phyloP scores from a whole-genome alignment of 2,329 filamentous ascomycete species.

The Pestalotiopsis sp. region DNA sequence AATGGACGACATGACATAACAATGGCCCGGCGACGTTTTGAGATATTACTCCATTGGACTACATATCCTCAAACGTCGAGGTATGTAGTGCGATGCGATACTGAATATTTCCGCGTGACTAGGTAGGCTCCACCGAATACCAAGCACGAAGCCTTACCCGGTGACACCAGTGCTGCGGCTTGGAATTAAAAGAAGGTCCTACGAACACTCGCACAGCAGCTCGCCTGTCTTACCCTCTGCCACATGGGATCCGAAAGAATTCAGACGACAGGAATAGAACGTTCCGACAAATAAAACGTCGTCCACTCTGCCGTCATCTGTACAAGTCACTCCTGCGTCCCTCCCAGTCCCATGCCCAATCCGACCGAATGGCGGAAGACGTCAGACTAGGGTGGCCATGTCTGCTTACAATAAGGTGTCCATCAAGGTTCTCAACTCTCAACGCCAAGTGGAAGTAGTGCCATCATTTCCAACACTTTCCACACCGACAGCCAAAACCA shows the following conservation, averaged over 20 bases:
- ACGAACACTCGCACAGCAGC: neutral
- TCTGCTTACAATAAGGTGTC: slow-evolving; percentile 2
- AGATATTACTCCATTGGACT: neutral
- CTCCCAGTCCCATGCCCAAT: neutral
- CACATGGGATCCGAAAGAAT: neutral
- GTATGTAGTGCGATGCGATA: neutral
- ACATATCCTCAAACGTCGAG: neutral
- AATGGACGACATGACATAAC: slow-evolving; percentile 5
- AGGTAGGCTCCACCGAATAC: neutral
- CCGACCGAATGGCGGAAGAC: neutral
- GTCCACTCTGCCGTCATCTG: neutral
- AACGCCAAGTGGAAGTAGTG: neutral
- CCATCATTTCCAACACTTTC: neutral
- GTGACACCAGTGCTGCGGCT: neutral
- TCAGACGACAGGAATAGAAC: neutral
- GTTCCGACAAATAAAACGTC: neutral
- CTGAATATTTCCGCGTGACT: neutral
- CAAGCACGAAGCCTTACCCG: neutral
- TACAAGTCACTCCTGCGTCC: neutral
- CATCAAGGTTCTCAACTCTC: slow-evolving; percentile 14
- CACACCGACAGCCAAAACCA: neutral
- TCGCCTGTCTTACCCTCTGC: neutral
- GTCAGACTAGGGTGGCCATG: neutral
- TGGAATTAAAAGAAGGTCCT: neutral
- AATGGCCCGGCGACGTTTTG: neutral